Conservation (phyloP, 352 stramenopile species). For the Phytophthora pisi region DNA sequence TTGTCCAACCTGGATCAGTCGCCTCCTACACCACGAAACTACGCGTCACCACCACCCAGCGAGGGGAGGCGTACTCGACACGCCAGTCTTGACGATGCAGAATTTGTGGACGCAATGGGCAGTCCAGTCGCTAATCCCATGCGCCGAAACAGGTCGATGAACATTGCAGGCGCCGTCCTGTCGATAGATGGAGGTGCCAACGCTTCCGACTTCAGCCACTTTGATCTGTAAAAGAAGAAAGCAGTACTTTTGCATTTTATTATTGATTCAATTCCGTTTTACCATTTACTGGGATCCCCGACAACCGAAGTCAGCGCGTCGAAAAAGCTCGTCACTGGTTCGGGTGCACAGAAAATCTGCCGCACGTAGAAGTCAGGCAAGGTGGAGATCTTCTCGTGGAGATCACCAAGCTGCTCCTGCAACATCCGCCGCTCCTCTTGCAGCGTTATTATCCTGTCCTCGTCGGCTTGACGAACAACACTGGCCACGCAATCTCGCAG, state of each 20-base stretch:
- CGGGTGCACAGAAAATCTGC: slow-evolving; percentile 82
- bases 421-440: slow-evolving; percentile 77
- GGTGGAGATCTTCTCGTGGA: slow-evolving; percentile 85
- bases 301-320: slow-evolving; percentile 68
- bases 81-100: slow-evolving; percentile 33
- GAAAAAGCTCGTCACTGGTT: slow-evolving; percentile 80
- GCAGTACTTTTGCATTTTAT: slow-evolving; percentile 21
- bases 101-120: slow-evolving; percentile 24
- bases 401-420: slow-evolving; percentile 68
- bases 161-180: slow-evolving; percentile 85
- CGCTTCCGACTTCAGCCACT: slow-evolving; percentile 45
- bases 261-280: slow-evolving; percentile 25
- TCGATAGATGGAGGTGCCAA: slow-evolving; percentile 65
- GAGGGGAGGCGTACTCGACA: slow-evolving; percentile 25
- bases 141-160: slow-evolving; percentile 76
- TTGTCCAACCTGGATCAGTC: slow-evolving; percentile 73
- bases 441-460: slow-evolving; percentile 62
- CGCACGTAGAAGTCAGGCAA: slow-evolving; percentile 87
- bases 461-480: slow-evolving; percentile 56
- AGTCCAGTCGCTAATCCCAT: slow-evolving; percentile 40
- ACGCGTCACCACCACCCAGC: slow-evolving; percentile 14
- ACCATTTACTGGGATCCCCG: slow-evolving; percentile 37
- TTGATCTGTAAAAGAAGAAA: slow-evolving; percentile 42
- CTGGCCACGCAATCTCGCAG: slow-evolving; percentile 62
- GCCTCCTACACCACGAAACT: slow-evolving; percentile 26